Percentiles rank a stretch among this genome's conserved stretches.
These are phyloP conservation scores for Penicillium soppii DNA, from an alignment of 495 filamentous ascomycete genomes.

Conservation along the genomic window DNA sequence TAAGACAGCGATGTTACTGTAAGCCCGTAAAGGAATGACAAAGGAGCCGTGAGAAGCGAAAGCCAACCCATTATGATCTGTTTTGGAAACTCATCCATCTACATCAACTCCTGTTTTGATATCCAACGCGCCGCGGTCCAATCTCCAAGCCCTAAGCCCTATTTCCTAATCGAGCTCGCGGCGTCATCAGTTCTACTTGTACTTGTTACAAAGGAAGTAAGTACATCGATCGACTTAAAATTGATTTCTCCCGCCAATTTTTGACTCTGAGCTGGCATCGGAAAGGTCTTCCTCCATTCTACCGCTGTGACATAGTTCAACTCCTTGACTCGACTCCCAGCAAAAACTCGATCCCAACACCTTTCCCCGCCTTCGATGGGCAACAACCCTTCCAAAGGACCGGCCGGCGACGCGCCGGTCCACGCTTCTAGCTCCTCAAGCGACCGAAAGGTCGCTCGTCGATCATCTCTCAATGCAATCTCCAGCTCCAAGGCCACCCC, in stretches of 20 bases:
- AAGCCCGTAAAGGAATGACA: conserved; percentile 29
- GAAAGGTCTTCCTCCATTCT: conserved; percentile 19
- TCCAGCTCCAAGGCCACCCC: conserved; percentile 39
- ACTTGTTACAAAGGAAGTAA: conserved; percentile 9
- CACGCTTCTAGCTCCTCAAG: conserved; percentile 23
- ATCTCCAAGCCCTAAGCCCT: conserved; percentile 26
- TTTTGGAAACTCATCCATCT: conserved; percentile 1
- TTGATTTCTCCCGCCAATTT: conserved; percentile 5
- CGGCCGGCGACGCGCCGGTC: conserved; percentile 34
- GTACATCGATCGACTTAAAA: conserved; percentile 8
- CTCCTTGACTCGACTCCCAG: conserved; percentile 7
- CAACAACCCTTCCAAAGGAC: conserved; percentile 51
- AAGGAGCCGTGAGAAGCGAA: not conserved
- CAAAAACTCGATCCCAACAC: conserved; percentile 6
- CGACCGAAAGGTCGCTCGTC: conserved; percentile 41
- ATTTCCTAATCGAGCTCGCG: conserved; percentile 15
- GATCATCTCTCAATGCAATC: conserved; percentile 40
- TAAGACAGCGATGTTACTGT: conserved; percentile 37
- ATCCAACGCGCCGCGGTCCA: conserved; percentile 3
- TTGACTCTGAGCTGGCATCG: conserved; percentile 12
- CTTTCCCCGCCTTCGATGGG: conserved; percentile 43
- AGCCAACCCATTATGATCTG: conserved; percentile 11
- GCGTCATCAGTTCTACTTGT: conserved; percentile 25
- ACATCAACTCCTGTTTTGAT: conserved; percentile 2
- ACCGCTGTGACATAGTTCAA: conserved; percentile 18